Percentiles rank a stretch among this genome's conserved stretches.
Evolutionary conservation across 495 filamentous ascomycete species (phyloP).

Genomic region (Lasiosphaeria hispida): DNA sequence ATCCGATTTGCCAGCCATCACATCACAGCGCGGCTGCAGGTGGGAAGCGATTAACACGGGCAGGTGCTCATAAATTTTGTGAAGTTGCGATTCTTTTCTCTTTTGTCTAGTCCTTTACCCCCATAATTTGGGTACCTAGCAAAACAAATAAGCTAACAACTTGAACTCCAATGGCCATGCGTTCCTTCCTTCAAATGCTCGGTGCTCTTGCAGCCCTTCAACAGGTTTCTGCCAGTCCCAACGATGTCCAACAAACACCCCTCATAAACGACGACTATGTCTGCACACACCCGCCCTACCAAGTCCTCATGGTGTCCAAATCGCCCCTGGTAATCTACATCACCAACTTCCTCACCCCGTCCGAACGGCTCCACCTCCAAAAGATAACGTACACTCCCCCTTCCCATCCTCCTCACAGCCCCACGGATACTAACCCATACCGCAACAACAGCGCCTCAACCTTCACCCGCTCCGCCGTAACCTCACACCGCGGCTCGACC

Average conservation of each 20-base stretch:
- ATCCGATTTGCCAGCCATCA: neutral
- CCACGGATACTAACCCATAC: neutral
- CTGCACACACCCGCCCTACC: constrained; percentile 45
- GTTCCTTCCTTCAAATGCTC: constrained; percentile 17
- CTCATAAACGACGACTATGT: constrained; percentile 23
- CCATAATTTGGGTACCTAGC: too few species aligned
- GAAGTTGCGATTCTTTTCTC: too few species aligned
- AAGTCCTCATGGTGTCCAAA: constrained; percentile 51
- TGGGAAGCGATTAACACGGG: neutral
- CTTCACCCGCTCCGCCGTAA: constrained; percentile 42
- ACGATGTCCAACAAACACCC: constrained; percentile 6
- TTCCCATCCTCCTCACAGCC: neutral
- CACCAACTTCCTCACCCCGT: constrained; percentile 43
- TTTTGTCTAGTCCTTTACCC: too few species aligned
- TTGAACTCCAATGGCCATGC: neutral
- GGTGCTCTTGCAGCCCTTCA: constrained; percentile 19
- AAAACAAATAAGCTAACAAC: too few species aligned
- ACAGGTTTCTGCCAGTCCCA: neutral
- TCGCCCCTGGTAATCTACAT: constrained; percentile 57
- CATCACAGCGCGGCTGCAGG: neutral
- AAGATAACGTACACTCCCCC: constrained; percentile 40
- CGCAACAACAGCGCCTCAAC: constrained; percentile 29
- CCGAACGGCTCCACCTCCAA: constrained; percentile 42
- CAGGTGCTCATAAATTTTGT: neutral
- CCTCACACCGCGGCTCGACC: constrained; percentile 29